Conservation (phyloP, 2,329 filamentous ascomycete genomes). For the Pezicula neosporulosa region DNA sequence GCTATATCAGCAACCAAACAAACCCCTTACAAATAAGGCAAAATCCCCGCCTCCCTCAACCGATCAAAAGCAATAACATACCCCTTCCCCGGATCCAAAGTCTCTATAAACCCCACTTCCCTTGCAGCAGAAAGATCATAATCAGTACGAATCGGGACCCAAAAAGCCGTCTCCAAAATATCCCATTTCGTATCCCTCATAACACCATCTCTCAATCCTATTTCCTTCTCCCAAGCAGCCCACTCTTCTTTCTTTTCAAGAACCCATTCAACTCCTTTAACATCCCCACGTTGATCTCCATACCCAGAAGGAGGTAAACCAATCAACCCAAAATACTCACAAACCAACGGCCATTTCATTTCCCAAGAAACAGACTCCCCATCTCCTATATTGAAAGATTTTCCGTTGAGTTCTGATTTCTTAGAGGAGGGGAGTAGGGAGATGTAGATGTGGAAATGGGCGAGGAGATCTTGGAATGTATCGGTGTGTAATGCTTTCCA, state of each 20-base stretch:
- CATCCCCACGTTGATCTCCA: too few relatives aligned
- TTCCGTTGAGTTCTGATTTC: constrained; percentile 7
- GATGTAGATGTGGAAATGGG: constrained; percentile 21
- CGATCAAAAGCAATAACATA: not conserved
- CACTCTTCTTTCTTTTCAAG: not conserved
- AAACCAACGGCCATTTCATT: constrained; percentile 17
- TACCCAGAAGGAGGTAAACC: not conserved
- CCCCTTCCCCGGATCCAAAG: not conserved
- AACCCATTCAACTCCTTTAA: not conserved
- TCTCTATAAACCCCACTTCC: not conserved
- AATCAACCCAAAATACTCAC: constrained; percentile 19
- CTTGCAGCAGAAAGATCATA: not conserved
- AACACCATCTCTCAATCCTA: constrained; percentile 3
- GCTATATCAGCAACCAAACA: too few relatives aligned
- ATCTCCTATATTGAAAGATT: constrained; percentile 26
- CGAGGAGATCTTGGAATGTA: constrained; percentile 26
- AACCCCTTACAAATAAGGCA: not conserved
- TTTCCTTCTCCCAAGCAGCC: constrained; percentile 1
- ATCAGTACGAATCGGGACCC: not conserved
- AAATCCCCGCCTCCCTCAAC: not conserved
- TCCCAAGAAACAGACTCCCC: constrained; percentile 13
- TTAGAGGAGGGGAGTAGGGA: constrained; percentile 11
- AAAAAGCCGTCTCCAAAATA: constrained; percentile 1
- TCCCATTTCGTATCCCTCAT: constrained; percentile 3
- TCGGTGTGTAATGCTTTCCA: constrained; percentile 29